Evolutionary conservation across 345 rosid genomes (phyloP).

Genomic region (Populus pruinosa): DNA sequence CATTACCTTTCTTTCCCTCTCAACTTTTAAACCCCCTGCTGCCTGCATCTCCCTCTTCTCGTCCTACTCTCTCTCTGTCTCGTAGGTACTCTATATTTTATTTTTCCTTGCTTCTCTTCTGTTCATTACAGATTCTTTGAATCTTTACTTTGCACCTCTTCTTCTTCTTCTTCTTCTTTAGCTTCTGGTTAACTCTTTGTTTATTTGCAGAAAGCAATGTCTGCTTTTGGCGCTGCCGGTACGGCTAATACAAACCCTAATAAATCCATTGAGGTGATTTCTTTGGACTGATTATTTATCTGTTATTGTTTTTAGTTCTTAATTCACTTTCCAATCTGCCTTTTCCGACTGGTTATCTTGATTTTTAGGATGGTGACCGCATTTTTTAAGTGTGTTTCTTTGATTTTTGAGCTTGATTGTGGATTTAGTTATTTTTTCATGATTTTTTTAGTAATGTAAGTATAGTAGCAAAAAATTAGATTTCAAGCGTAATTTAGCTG

Average conservation of each 20-base stretch:
- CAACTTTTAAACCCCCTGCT: background rate
- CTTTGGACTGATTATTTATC: background rate
- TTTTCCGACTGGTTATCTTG: background rate
- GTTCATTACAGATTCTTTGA: background rate
- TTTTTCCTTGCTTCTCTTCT: background rate
- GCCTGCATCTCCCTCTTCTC: background rate
- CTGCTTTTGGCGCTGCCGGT: constrained; percentile 52
- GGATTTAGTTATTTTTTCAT: background rate
- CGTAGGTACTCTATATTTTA: background rate
- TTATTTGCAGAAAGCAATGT: constrained; percentile 33
- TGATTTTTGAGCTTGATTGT: background rate
- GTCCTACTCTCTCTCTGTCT: background rate
- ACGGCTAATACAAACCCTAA: constrained; percentile 60
- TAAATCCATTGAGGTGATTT: constrained; percentile 69
- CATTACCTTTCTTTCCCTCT: background rate
- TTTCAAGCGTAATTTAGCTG: background rate
- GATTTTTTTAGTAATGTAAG: background rate
- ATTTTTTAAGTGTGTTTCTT: background rate
- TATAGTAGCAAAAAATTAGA: background rate
- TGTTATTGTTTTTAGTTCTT: background rate
- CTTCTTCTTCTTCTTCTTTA: background rate
- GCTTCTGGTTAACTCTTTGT: background rate
- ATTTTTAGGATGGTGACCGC: background rate
- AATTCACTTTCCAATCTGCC: background rate
- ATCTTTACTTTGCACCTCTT: background rate